Conservation (phyloP, 2,329 filamentous ascomycete genomes). For the Aureobasidium pullulans region DNA sequence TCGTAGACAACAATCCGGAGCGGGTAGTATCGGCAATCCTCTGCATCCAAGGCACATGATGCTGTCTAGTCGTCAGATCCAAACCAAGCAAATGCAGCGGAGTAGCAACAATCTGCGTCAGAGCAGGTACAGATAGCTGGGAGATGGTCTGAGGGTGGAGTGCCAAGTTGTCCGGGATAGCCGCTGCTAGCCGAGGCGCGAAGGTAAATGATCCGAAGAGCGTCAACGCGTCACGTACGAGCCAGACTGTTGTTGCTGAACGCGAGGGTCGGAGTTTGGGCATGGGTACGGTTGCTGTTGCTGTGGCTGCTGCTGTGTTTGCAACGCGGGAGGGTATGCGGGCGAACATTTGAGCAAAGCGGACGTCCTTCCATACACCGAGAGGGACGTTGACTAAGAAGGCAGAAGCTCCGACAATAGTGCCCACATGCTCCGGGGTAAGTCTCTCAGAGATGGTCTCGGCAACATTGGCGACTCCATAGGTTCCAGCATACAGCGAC, state of each 20-base stretch:
- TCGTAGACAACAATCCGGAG: constrained; percentile 19
- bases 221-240: constrained; percentile 26
- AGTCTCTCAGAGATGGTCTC: constrained; percentile 18
- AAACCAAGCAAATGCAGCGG: constrained; percentile 24
- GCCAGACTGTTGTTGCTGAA: constrained; percentile 22
- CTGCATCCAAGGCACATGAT: neutral
- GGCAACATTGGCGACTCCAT: constrained; percentile 23
- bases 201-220: constrained; percentile 26
- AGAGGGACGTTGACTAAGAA: constrained; percentile 24
- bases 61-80: constrained; percentile 20
- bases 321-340: constrained; percentile 3
- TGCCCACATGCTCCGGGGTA: constrained; percentile 16
- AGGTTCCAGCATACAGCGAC: constrained; percentile 26
- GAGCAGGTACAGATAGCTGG: constrained; percentile 24
- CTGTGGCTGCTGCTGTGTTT: neutral
- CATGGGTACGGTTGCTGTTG: constrained; percentile 10
- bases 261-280: constrained; percentile 8
- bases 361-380: constrained; percentile 26
- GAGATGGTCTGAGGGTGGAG: constrained; percentile 19
- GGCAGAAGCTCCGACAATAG: constrained; percentile 23
- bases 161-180: constrained; percentile 19
- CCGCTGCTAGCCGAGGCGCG: constrained; percentile 21
- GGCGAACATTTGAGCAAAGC: constrained; percentile 25
- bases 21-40: constrained; percentile 17
- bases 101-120: constrained; percentile 25